These are phyloP conservation scores for Cladobotryum mycophilum DNA, from an alignment of 2,329 filamentous ascomycete genomes.

Conservation along the genomic window DNA sequence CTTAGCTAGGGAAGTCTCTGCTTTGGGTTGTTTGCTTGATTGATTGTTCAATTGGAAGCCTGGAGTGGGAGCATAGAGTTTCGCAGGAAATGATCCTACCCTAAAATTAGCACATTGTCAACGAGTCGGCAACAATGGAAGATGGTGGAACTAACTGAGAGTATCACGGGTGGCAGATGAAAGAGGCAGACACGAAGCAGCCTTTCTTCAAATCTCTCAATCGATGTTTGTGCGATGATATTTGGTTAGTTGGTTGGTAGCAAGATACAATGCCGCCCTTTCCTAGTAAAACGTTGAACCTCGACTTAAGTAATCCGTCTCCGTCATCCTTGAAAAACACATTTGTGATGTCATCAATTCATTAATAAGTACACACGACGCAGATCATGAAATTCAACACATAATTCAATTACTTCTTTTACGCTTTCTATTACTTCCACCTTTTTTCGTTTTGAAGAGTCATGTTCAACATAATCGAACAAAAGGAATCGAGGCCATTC, in stretches of 20 bases:
- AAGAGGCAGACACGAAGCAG: too few relatives aligned
- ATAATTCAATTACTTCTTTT: neutral
- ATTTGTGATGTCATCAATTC: neutral
- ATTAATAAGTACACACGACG: neutral
- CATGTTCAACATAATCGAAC: conserved; percentile 26
- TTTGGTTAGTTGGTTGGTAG: too few relatives aligned
- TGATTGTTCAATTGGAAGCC: neutral
- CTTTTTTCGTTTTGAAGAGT: neutral
- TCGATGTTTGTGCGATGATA: too few relatives aligned
- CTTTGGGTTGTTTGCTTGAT: neutral
- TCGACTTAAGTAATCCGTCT: neutral
- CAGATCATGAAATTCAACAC: neutral
- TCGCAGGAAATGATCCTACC: too few relatives aligned
- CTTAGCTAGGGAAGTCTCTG: neutral
- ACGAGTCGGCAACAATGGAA: too few relatives aligned
- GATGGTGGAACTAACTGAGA: too few relatives aligned
- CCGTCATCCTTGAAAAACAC: neutral
- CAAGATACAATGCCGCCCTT: too few relatives aligned
- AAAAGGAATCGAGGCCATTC: conserved; percentile 56
- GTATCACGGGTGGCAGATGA: too few relatives aligned
- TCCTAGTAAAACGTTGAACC: neutral
- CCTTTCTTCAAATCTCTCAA: too few relatives aligned
- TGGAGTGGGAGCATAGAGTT: too few relatives aligned
- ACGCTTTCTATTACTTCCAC: neutral
- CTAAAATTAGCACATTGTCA: too few relatives aligned